A percentile compares a stretch with the other conserved stretches of the same genome.
Evolutionary conservation across 2,329 filamentous ascomycete genomes (phyloP).

Genomic region (Aureobasidium sp.): DNA sequence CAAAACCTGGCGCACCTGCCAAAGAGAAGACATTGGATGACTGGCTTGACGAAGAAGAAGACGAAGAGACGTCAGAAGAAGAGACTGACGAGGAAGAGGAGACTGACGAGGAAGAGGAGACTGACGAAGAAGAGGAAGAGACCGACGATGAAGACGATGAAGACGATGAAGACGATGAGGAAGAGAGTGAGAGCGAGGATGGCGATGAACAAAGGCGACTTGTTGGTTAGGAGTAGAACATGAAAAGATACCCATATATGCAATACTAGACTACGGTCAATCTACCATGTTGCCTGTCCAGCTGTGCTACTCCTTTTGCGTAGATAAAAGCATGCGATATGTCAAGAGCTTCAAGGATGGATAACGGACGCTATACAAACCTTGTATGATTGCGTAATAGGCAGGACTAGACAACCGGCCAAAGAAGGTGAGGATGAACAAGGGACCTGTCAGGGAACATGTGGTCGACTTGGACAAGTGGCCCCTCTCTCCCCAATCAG

Average conservation of each 20-base stretch:
- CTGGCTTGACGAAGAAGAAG: constrained; percentile 72
- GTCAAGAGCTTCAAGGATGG: too few relatives aligned
- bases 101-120: constrained; percentile 41
- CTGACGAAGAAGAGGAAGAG: constrained; percentile 45
- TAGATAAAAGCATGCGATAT: too few relatives aligned
- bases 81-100: constrained; percentile 46
- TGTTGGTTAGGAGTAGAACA: constrained; percentile 24
- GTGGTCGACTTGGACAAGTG: too few relatives aligned
- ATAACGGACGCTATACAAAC: too few relatives aligned
- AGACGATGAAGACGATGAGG: constrained; percentile 40
- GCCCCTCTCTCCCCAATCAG: too few relatives aligned
- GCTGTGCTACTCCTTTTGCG: too few relatives aligned
- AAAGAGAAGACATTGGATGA: constrained; percentile 79
- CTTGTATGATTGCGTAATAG: too few relatives aligned
- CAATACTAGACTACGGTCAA: background rate
- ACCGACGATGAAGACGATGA: constrained; percentile 46
- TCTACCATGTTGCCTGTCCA: background rate
- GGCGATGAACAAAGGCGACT: constrained; percentile 31
- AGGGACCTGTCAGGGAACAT: too few relatives aligned
- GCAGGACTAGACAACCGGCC: too few relatives aligned
- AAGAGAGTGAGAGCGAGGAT: constrained; percentile 14
- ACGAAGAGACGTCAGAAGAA: constrained; percentile 31
- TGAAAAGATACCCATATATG: constrained; percentile 7
- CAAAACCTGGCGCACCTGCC: constrained; percentile 38
- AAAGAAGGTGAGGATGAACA: too few relatives aligned